A percentile compares a stretch with the other conserved stretches of the same genome.
These are phyloP conservation scores for Lasiosphaeria ovina DNA, from an alignment of 495 filamentous ascomycete genomes.

Conservation along the genomic window DNA sequence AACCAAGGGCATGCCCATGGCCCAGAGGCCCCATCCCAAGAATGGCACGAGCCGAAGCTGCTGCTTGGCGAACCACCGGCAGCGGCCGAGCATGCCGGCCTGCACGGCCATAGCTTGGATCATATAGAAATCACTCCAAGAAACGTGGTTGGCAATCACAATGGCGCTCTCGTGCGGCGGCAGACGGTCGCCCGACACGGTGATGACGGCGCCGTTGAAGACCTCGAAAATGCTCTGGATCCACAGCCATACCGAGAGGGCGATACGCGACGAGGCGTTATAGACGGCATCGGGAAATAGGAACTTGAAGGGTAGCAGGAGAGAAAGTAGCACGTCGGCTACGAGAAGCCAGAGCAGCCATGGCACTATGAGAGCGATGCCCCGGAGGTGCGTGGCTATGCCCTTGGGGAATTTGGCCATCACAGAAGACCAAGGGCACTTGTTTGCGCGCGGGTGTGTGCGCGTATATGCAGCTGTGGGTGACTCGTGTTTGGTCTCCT, in stretches of 20 bases:
- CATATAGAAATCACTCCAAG: constrained; percentile 61
- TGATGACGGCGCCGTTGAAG: constrained; percentile 49
- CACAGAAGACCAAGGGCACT: background rate
- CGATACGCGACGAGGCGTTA: constrained; percentile 49
- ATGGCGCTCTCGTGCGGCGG: constrained; percentile 52
- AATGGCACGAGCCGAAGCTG: constrained; percentile 55
- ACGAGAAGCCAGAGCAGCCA: constrained; percentile 50
- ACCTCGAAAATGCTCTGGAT: constrained; percentile 53
- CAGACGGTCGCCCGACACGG: constrained; percentile 46
- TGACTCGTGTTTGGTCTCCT: too few species aligned
- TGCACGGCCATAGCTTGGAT: constrained; percentile 54
- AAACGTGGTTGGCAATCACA: constrained; percentile 56
- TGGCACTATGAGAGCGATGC: constrained; percentile 42
- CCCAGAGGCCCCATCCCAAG: constrained; percentile 60
- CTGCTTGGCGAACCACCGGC: constrained; percentile 58
- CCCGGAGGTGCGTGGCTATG: constrained; percentile 37
- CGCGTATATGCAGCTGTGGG: background rate
- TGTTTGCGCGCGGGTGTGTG: background rate
- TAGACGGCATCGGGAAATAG: constrained; percentile 48
- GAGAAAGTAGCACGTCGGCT: constrained; percentile 50
- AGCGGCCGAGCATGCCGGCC: constrained; percentile 54
- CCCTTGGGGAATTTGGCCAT: constrained; percentile 5
- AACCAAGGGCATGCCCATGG: constrained; percentile 60
- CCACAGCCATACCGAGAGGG: constrained; percentile 49
- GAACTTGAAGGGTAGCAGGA: constrained; percentile 49